phyloP scores from a whole-genome alignment of 192 early-diverging fungal species.

The Linnemannia schmuckeri region DNA sequence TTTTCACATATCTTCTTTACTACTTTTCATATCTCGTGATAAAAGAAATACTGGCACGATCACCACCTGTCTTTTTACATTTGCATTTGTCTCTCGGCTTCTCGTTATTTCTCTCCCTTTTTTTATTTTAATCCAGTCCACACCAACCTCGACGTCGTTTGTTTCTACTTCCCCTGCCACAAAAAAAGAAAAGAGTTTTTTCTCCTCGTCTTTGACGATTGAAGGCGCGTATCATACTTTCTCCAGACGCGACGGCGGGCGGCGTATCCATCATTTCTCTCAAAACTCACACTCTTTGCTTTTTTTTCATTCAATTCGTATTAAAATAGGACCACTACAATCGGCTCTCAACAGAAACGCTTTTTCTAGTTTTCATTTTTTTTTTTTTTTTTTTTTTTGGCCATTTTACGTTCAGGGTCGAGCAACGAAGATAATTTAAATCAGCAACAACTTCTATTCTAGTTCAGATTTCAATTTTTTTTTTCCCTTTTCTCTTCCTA shows the following conservation, averaged over 20 bases:
- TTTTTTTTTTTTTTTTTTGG: background rate
- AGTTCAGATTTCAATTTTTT: slow-evolving; percentile 13
- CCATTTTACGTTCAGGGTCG: background rate
- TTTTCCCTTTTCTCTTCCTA: background rate
- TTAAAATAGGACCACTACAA: background rate
- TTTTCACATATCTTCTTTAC: no score
- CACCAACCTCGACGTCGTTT: background rate
- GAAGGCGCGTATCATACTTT: background rate
- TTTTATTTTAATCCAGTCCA: background rate
- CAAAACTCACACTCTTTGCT: background rate
- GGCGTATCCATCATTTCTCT: background rate
- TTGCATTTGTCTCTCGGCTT: background rate
- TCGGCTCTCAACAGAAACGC: background rate
- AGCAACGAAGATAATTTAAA: background rate
- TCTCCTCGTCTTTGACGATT: background rate
- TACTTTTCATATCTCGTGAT: background rate
- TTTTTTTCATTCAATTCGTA: background rate
- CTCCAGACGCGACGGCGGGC: slow-evolving; percentile 3
- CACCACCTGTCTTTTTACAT: background rate
- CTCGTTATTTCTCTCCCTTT: background rate
- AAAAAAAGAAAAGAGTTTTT: background rate
- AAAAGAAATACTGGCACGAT: background rate
- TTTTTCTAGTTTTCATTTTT: background rate
- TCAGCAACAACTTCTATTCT: background rate
- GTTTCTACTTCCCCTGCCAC: background rate